A percentile compares a stretch with the other conserved stretches of the same genome.
These are phyloP conservation scores for Ustilago nuda DNA, from an alignment of 1,284 basidiomycete species.

Conservation along the genomic window DNA sequence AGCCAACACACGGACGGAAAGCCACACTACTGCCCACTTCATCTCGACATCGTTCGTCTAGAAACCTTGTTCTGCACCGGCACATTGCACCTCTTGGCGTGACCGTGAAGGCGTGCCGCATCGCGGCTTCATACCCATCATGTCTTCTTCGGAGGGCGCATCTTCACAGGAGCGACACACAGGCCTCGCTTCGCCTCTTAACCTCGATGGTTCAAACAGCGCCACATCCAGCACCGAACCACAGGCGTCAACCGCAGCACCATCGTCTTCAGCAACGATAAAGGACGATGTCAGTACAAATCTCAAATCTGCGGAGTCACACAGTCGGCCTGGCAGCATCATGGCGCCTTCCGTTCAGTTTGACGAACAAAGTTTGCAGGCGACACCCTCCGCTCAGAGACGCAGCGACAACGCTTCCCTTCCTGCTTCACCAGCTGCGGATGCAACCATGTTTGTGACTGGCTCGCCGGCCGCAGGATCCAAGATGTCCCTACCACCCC, in stretches of 20 bases:
- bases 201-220: conserved; percentile 6
- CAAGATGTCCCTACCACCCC: conserved; percentile 9
- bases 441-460: conserved; percentile 9
- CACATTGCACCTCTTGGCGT: background rate
- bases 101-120: conserved; percentile 1
- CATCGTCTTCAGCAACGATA: conserved; percentile 10
- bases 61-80: background rate
- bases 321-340: conserved; percentile 31
- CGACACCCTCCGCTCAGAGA: conserved; percentile 34
- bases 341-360: conserved; percentile 48
- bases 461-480: conserved; percentile 12
- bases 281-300: conserved; percentile 28
- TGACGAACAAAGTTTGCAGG: conserved; percentile 47
- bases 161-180: conserved; percentile 16
- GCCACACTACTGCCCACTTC: background rate
- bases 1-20: background rate
- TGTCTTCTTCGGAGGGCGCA: conserved; percentile 19
- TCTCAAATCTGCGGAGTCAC: conserved; percentile 23
- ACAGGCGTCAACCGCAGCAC: conserved; percentile 1
- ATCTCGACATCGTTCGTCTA: background rate
- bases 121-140: conserved; percentile 1
- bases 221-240: conserved; percentile 3
- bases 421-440: conserved; percentile 27
- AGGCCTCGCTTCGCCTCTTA: conserved; percentile 22
- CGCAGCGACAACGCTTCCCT: conserved; percentile 31